These are phyloP conservation scores for Vitis labrusca DNA, from an alignment of 164 flowering plant species.

Conservation along the genomic window DNA sequence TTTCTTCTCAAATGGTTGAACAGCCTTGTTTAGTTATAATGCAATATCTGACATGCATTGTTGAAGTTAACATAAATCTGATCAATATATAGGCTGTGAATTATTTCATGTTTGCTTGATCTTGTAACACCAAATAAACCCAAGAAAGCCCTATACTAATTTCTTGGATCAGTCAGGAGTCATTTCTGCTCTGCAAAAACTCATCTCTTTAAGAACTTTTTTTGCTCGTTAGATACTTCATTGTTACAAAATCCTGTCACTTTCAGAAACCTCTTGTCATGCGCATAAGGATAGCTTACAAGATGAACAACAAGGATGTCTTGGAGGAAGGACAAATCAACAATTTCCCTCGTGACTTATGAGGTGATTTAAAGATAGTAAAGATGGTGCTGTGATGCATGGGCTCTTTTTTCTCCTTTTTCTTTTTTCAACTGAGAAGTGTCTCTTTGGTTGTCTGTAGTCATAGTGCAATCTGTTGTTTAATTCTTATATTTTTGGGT, in stretches of 20 bases:
- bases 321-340: conserved; percentile 87
- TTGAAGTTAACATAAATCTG: not conserved
- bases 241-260: not conserved
- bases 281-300: conserved; percentile 88
- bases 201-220: not conserved
- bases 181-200: not conserved
- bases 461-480: conserved; percentile 13
- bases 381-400: conserved; percentile 1
- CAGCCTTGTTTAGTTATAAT: not conserved
- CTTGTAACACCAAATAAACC: not conserved
- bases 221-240: not conserved
- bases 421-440: conserved; percentile 9
- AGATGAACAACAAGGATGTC: conserved; percentile 59
- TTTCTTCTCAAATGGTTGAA: not conserved
- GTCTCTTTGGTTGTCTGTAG: conserved; percentile 14
- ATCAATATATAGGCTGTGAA: not conserved
- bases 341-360: conserved; percentile 68
- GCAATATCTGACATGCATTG: not conserved
- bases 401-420: not conserved
- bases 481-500: conserved; percentile 4
- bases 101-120: not conserved
- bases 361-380: conserved; percentile 15
- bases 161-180: not conserved
- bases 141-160: not conserved
- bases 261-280: conserved; percentile 88